phyloP scores from a whole-genome alignment of 257 asterid species.

The Nicotiana attenuata region DNA sequence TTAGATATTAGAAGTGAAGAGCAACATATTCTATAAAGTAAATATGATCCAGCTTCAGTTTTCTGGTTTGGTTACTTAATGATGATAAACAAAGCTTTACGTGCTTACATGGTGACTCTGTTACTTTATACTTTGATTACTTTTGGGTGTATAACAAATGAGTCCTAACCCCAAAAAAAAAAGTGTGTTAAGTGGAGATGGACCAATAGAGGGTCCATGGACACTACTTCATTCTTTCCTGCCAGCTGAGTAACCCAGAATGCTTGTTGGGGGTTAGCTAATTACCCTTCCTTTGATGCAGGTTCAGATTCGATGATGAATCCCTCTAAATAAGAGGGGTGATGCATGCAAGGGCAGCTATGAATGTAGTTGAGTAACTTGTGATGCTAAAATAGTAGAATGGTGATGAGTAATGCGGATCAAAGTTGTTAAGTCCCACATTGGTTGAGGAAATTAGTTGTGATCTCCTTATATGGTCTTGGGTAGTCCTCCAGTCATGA shows the following conservation, averaged over 20 bases:
- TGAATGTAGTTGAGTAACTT: not conserved
- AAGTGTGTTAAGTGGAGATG: not conserved
- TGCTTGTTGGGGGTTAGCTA: not conserved
- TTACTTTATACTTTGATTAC: not conserved
- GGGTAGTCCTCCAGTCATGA: too few relatives aligned
- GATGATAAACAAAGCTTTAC: not conserved
- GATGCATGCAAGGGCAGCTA: not conserved
- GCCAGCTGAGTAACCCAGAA: not conserved
- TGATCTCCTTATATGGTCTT: too few relatives aligned
- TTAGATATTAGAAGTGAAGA: not conserved
- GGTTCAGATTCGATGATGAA: not conserved
- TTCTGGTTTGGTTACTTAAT: slow-evolving; percentile 2
- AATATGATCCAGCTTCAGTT: not conserved
- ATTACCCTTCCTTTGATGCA: not conserved
- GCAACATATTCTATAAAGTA: not conserved
- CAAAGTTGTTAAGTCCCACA: too few relatives aligned
- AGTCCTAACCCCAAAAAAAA: not conserved
- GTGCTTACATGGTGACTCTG: not conserved
- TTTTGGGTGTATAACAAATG: not conserved
- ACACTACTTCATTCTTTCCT: not conserved
- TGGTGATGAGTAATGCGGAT: too few relatives aligned
- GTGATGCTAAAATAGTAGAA: too few relatives aligned
- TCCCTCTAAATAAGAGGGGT: not conserved
- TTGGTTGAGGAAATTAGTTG: too few relatives aligned
- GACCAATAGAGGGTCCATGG: not conserved